These are phyloP conservation scores for Thielaviopsis ethacetica DNA, from an alignment of 2,329 filamentous ascomycete species.

Conservation along the genomic window DNA sequence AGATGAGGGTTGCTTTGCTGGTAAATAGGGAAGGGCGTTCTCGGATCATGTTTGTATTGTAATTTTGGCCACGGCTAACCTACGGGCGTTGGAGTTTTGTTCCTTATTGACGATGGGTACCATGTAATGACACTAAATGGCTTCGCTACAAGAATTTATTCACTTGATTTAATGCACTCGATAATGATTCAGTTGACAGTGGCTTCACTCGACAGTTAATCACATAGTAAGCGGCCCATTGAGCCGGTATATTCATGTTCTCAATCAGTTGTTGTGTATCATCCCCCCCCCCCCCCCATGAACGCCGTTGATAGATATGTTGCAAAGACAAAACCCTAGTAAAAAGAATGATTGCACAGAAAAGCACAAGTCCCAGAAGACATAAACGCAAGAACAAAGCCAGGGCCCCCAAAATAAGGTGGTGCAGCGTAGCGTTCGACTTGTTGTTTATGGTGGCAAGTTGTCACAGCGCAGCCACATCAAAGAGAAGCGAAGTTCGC, in stretches of 20 bases:
- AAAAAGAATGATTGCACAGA: slow-evolving; percentile 2
- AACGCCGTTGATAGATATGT: slow-evolving; percentile 11
- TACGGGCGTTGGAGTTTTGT: neutral
- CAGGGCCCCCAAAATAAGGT: no score
- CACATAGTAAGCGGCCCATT: neutral
- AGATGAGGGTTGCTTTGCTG: no score
- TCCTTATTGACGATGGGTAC: neutral
- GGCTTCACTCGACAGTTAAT: no score
- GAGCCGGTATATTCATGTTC: neutral
- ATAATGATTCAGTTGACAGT: no score
- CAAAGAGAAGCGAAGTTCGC: no score
- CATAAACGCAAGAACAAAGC: neutral
- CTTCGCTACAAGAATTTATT: neutral
- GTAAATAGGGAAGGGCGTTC: neutral
- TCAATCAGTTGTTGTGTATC: neutral
- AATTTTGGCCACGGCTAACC: neutral
- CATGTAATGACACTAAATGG: neutral
- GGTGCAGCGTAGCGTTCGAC: no score
- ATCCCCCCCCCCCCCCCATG: neutral
- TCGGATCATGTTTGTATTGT: neutral
- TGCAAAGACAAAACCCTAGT: slow-evolving; percentile 1
- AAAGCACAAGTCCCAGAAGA: slow-evolving; percentile 2
- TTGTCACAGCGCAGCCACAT: no score
- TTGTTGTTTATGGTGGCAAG: no score
- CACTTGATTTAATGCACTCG: no score